Percentiles rank a stretch among this genome's conserved stretches.
phyloP scores from a whole-genome alignment of 345 rosid genomes.

The Mercurialis annua region DNA sequence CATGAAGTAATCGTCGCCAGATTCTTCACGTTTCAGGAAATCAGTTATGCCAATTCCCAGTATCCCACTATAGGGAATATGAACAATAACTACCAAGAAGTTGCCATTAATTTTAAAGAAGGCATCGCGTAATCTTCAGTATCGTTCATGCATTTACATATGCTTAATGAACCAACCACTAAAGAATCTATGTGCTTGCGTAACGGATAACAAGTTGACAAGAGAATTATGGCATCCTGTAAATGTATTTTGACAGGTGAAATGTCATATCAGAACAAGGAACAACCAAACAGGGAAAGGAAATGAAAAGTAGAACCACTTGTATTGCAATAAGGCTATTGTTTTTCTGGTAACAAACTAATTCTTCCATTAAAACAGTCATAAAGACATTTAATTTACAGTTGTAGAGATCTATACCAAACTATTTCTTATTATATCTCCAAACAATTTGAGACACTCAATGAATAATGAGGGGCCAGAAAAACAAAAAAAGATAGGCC shows the following conservation, averaged over 20 bases:
- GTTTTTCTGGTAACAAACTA: not conserved
- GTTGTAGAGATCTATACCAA: not conserved
- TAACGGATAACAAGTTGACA: constrained; percentile 13
- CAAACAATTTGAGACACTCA: not conserved
- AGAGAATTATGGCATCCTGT: constrained; percentile 18
- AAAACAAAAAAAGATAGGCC: not conserved
- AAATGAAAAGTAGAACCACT: constrained; percentile 9
- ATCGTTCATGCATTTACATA: not conserved
- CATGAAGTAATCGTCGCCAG: not conserved
- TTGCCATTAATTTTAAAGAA: not conserved
- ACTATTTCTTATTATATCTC: constrained; percentile 4
- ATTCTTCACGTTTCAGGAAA: not conserved
- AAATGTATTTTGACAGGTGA: constrained; percentile 23
- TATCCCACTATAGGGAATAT: not conserved
- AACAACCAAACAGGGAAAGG: constrained; percentile 4
- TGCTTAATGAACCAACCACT: constrained; percentile 9
- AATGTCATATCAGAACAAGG: constrained; percentile 21
- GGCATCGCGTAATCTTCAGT: not conserved
- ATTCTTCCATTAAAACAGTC: not conserved
- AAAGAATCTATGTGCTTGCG: not conserved
- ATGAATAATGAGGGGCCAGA: not conserved
- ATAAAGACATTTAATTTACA: not conserved
- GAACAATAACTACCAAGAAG: constrained; percentile 4
- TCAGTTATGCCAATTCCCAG: not conserved
- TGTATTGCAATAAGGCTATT: constrained; percentile 13